Base-by-base conservation (phyloP, 2,329 filamentous ascomycete genomes). In the Xylaria sp. region DNA sequence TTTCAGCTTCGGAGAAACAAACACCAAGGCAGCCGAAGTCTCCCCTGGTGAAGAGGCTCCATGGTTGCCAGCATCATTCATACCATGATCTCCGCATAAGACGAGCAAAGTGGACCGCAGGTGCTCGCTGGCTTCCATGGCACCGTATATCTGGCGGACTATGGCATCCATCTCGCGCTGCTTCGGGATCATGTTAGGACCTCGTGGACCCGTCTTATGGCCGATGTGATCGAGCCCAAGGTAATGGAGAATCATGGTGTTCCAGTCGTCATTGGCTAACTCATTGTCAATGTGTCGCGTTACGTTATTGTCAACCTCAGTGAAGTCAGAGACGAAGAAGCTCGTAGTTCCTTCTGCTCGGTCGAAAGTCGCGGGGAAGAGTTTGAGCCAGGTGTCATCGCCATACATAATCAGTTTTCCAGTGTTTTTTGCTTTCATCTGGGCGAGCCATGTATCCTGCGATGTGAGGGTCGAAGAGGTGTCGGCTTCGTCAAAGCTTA, bases 241-340 rank as follows among this genome's bases (percentile, higher is more conserved):
- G 77, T 97, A 99, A 81, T 99, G 96, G 80, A 99, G 87, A 23
- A 99, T 90, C 90, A 98, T 92, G 2, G 92, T 92, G 79, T 93
- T 92, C 96, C 96, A 99, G 77, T 99, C 96, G 65, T 88, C 82
- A 48, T 88, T 90, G 65, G 83, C 80, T 68, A 99, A 84, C 81
- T 98, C 95, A 42, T 83, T 83, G 5, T 91, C 86, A 62, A 99
- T 85, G 83, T 99, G 93, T 70, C 96, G 89, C 2, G 96, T 99
- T 74, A 99, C 96, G 79, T 99, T 99, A 78, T 94, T 91, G 81
- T 99, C 96, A 72, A 99, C 97, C 83, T 99, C 94, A 59, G 93
- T 97, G 77, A 97, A 99, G 80, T 99, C 96, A 80, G 96, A 94
- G 74, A 99, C 96, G 80, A 98, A 99, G 80, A 99, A 99, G 82